These are phyloP conservation scores for Phytophthora constricta DNA, from an alignment of 352 stramenopile species.

Conservation along the genomic window DNA sequence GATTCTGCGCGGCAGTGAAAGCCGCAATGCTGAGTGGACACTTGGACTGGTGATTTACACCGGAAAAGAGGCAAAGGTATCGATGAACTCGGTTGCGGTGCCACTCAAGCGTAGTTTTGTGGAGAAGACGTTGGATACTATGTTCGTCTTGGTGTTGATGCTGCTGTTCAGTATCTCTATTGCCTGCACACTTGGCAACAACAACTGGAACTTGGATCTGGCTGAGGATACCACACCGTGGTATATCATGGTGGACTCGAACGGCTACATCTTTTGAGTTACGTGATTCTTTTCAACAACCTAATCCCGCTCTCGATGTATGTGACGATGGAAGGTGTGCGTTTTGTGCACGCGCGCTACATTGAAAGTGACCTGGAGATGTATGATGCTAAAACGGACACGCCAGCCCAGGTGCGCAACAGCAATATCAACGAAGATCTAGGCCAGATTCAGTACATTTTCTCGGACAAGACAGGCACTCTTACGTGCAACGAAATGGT, in stretches of 20 bases:
- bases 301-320: slow-evolving; percentile 91
- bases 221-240: slow-evolving; percentile 58
- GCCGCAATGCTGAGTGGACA: slow-evolving; percentile 86
- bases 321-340: slow-evolving; percentile 90
- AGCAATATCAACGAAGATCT: slow-evolving; percentile 92
- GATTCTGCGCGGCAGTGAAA: slow-evolving; percentile 85
- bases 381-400: slow-evolving; percentile 77
- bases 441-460: slow-evolving; percentile 91
- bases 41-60: slow-evolving; percentile 89
- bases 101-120: slow-evolving; percentile 88
- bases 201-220: slow-evolving; percentile 82
- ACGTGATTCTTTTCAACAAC: slow-evolving; percentile 92
- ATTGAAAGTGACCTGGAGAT: slow-evolving; percentile 90
- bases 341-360: slow-evolving; percentile 85
- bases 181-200: slow-evolving; percentile 83
- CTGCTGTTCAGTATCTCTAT: slow-evolving; percentile 88
- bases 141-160: slow-evolving; percentile 89
- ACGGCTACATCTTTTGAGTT: slow-evolving; percentile 92
- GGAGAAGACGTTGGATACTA: slow-evolving; percentile 87
- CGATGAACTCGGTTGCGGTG: slow-evolving; percentile 84
- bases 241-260: slow-evolving; percentile 72
- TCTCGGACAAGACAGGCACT: slow-evolving; percentile 90
- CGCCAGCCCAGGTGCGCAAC: slow-evolving; percentile 82
- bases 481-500: slow-evolving; percentile 91
- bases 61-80: slow-evolving; percentile 83